Evolutionary conservation across 257 asterid species (phyloP).

Genomic region (Solanum virginianum): DNA sequence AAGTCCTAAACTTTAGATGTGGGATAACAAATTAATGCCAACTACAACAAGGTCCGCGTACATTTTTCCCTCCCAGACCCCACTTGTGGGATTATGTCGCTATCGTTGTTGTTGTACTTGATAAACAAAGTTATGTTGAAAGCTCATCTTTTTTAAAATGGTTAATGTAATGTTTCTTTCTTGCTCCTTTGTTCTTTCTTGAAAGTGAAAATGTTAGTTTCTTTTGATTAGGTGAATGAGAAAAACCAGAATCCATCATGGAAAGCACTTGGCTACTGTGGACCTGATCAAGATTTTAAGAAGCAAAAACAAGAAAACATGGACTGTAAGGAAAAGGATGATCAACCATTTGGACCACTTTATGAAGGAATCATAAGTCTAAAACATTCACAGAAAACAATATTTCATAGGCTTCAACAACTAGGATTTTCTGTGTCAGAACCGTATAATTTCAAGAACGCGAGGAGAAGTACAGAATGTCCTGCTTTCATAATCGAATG

Average conservation of each 20-base stretch:
- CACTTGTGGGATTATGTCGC: no score
- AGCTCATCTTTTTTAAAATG: neutral
- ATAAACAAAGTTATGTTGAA: neutral
- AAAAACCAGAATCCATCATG: slow-evolving; percentile 46
- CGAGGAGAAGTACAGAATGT: neutral
- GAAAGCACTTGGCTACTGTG: slow-evolving; percentile 73
- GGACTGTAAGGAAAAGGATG: neutral
- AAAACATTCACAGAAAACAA: slow-evolving; percentile 10
- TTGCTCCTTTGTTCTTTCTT: neutral
- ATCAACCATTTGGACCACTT: slow-evolving; percentile 36
- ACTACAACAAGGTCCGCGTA: no score
- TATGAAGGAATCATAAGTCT: slow-evolving; percentile 32
- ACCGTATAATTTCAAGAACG: neutral
- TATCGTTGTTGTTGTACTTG: neutral
- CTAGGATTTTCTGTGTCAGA: slow-evolving; percentile 36
- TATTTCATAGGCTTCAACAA: slow-evolving; percentile 17
- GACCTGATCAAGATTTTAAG: slow-evolving; percentile 43
- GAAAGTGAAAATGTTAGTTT: neutral
- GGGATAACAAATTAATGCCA: no score
- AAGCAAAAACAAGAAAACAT: neutral
- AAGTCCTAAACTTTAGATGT: no score
- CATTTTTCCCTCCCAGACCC: no score
- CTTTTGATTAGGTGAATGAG: slow-evolving; percentile 55
- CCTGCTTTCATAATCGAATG: slow-evolving; percentile 46
- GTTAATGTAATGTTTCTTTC: neutral